A percentile compares a stretch with the other conserved stretches of the same genome.
phyloP scores from a whole-genome alignment of 2,329 filamentous ascomycete species.

The Penicillium oxalicum region DNA sequence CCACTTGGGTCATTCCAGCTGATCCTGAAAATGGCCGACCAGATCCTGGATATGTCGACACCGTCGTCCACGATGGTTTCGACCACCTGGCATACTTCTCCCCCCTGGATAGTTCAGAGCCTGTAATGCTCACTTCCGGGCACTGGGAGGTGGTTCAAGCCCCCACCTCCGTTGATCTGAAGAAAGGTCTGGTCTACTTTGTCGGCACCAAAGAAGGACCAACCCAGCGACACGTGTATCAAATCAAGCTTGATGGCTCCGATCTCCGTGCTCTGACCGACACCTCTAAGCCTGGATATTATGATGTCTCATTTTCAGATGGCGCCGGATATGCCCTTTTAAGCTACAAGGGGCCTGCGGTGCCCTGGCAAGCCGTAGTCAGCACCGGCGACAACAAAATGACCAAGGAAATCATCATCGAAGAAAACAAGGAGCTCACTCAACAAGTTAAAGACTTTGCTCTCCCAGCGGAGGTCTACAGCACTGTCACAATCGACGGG shows the following conservation, averaged over 20 bases:
- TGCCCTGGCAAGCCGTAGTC: constrained; percentile 87
- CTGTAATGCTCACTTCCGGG: constrained; percentile 78
- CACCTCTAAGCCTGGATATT: constrained; percentile 67
- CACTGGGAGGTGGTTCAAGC: constrained; percentile 87
- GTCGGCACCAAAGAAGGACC: constrained; percentile 78
- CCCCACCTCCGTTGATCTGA: constrained; percentile 76
- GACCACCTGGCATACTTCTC: constrained; percentile 93
- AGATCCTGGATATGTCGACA: constrained; percentile 89
- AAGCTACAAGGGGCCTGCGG: constrained; percentile 72
- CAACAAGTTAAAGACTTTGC: constrained; percentile 68
- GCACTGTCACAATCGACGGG: constrained; percentile 76
- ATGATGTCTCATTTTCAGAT: constrained; percentile 74
- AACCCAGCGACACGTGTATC: constrained; percentile 87
- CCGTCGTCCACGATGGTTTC: constrained; percentile 75
- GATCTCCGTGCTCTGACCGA: constrained; percentile 69
- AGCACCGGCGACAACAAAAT: constrained; percentile 67
- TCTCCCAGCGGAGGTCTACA: constrained; percentile 75
- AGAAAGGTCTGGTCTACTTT: constrained; percentile 86
- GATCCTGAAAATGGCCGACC: constrained; percentile 68
- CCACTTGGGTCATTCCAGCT: constrained; percentile 78
- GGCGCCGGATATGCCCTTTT: constrained; percentile 79
- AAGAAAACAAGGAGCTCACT: constrained; percentile 68
- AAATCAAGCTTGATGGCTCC: constrained; percentile 75
- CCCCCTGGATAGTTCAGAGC: constrained; percentile 75
- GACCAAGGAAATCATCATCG: constrained; percentile 63